phyloP scores from a whole-genome alignment of 208 protist genomes.

The Leishmania tarentolae region DNA sequence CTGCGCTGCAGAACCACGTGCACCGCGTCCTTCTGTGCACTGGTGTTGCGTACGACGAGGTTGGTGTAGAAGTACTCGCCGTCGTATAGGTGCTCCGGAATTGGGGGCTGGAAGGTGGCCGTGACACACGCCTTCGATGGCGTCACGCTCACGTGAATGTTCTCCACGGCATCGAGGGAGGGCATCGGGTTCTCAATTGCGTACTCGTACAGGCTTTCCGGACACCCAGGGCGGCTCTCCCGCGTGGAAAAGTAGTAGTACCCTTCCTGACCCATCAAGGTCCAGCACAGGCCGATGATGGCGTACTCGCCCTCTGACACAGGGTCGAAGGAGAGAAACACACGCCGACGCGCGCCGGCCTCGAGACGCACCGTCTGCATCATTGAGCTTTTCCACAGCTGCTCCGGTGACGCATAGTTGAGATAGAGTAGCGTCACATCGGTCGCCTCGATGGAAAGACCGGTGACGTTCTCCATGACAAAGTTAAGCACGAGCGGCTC shows the following conservation, averaged over 20 bases:
- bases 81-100: conserved; percentile 70
- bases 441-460: conserved; percentile 45
- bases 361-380: conserved; percentile 54
- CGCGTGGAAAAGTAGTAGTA: conserved; percentile 87
- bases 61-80: conserved; percentile 77
- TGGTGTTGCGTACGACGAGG: conserved; percentile 66
- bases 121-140: conserved; percentile 65
- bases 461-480: conserved; percentile 64
- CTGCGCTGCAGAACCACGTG: conserved; percentile 78
- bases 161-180: conserved; percentile 55
- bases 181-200: conserved; percentile 72
- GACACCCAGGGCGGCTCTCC: conserved; percentile 41
- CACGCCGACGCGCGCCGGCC: conserved; percentile 30
- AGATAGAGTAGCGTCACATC: conserved; percentile 73
- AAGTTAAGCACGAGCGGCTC: conserved; percentile 74
- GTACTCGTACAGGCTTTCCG: conserved; percentile 68
- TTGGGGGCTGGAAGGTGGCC: conserved; percentile 51
- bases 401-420: conserved; percentile 38
- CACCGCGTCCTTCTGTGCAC: conserved; percentile 49
- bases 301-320: conserved; percentile 65
- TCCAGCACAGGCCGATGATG: conserved; percentile 79
- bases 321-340: conserved; percentile 65
- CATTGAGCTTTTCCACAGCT: conserved; percentile 73
- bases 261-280: conserved; percentile 54
- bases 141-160: conserved; percentile 66